Evolutionary conservation across 768 basidiomycete species (phyloP), one percentile per base, ranked within the genome.

Genomic region (Termitomyces titanicus): DNA sequence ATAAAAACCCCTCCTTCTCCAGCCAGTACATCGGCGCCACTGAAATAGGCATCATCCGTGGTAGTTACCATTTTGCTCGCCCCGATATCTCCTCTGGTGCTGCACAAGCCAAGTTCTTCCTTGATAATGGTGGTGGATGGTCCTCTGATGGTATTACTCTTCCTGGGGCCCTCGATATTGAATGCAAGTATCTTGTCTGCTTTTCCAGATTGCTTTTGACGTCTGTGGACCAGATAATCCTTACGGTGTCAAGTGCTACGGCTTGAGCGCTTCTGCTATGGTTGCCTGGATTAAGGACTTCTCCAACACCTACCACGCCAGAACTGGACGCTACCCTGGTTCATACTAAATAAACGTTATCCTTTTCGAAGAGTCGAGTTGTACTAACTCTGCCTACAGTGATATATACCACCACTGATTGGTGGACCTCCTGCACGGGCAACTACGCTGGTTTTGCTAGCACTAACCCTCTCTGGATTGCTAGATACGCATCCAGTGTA

Each of bases 341-440:
- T 47, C 65, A 43, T 46, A 34, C n/a, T n/a, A n/a, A n/a, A n/a
- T n/a, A 24, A 44, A 48, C n/a, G 42, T 50, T 45, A 5, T 38
- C 13, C 0, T 33, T 31, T 34, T 15, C 3, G 15, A 22, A 34
- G 25, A 24, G 37, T 20, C 7, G 35, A 5, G 22, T 17, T 22
- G 24, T 12, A 29, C 5, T 25, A 44, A 48, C n/a, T n/a, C n/a
- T 11, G 12, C 15, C 5, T 39, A 3, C 53, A 79, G 81, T 80
- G 43, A 83, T 85, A 52, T 86, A 86, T 60, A 81, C 81, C 33
- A 83, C 80, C 6, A 84, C 82, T 10, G 72, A 78, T 63, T 87
- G 85, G 86, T 88, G 86, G 86, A 79, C 60, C 8, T 74, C 73
- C 9, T 88, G 86, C 66, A 87, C 86, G 2, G 83, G 80, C 0